These are phyloP conservation scores for Claviceps pusilla DNA, from an alignment of 2,329 filamentous ascomycete genomes.

Conservation along the genomic window DNA sequence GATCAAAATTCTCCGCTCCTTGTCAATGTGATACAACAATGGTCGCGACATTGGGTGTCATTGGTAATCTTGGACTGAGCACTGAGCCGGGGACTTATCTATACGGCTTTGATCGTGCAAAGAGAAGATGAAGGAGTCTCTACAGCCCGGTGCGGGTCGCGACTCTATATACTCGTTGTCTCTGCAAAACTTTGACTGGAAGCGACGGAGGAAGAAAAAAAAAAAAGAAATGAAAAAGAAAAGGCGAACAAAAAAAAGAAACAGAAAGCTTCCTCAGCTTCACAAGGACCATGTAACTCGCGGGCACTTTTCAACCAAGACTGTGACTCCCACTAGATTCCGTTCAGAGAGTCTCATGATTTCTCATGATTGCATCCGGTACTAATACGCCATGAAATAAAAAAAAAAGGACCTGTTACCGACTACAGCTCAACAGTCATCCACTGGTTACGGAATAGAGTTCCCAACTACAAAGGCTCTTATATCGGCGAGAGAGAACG, in stretches of 20 bases:
- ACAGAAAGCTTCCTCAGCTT: neutral
- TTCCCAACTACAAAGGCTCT: constrained; percentile 50
- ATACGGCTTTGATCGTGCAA: neutral
- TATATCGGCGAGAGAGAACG: constrained; percentile 65
- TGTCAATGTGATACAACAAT: neutral
- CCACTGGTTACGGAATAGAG: constrained; percentile 78
- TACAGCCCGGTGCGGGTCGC: neutral
- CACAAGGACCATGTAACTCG: neutral
- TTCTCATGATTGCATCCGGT: neutral
- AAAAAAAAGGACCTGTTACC: constrained; percentile 59
- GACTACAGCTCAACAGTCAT: constrained; percentile 84
- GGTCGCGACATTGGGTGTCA: neutral
- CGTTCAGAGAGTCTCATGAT: neutral
- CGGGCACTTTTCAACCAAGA: neutral
- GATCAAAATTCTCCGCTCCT: neutral
- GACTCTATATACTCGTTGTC: neutral
- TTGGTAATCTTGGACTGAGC: neutral
- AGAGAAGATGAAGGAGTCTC: neutral
- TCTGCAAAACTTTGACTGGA: neutral
- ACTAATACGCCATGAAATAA: constrained; percentile 6
- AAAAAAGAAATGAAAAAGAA: no score
- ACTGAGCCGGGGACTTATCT: neutral
- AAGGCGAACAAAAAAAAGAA: no score
- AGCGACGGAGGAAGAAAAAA: neutral
- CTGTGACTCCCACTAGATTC: neutral